These are phyloP conservation scores for Magnolia changhungtana DNA, from an alignment of 164 flowering plant species.

Conservation along the genomic window DNA sequence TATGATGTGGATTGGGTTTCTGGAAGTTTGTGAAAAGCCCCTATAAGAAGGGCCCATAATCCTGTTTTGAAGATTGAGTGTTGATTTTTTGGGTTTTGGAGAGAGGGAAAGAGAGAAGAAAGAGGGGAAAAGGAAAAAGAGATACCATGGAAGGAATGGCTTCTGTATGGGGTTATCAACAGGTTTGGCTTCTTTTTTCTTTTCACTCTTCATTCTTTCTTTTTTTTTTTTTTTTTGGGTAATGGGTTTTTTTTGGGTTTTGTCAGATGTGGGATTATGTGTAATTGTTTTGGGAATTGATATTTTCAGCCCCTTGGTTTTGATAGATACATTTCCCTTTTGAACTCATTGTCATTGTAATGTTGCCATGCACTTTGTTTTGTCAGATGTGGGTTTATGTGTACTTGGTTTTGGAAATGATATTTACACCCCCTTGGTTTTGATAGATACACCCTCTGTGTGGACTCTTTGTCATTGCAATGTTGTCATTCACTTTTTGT, in stretches of 20 bases:
- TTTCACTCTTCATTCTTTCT: background rate
- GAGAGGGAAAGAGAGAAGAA: background rate
- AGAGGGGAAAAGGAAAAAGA: background rate
- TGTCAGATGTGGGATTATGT: background rate
- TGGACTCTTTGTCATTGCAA: too few species aligned
- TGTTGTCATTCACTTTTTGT: too few species aligned
- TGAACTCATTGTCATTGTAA: too few species aligned
- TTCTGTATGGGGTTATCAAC: conserved; percentile 11
- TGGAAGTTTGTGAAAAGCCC: conserved; percentile 1
- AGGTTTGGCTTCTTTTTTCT: background rate
- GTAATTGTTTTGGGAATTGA: background rate
- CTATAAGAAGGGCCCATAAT: background rate
- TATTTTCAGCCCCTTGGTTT: background rate
- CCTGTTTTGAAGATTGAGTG: background rate
- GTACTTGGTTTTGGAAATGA: background rate
- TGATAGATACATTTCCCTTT: background rate
- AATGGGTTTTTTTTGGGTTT: background rate
- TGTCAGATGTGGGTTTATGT: too few species aligned
- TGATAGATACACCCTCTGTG: background rate
- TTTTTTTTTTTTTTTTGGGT: background rate
- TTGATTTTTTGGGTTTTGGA: background rate
- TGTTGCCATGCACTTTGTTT: too few species aligned
- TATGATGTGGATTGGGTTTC: conserved; percentile 13
- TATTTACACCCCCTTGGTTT: background rate
- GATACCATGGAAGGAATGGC: conserved; percentile 10